A percentile compares a stretch with the other conserved stretches of the same genome.
These are phyloP conservation scores for Penicillium sp. DNA, from an alignment of 2,329 filamentous ascomycete species.

Conservation along the genomic window DNA sequence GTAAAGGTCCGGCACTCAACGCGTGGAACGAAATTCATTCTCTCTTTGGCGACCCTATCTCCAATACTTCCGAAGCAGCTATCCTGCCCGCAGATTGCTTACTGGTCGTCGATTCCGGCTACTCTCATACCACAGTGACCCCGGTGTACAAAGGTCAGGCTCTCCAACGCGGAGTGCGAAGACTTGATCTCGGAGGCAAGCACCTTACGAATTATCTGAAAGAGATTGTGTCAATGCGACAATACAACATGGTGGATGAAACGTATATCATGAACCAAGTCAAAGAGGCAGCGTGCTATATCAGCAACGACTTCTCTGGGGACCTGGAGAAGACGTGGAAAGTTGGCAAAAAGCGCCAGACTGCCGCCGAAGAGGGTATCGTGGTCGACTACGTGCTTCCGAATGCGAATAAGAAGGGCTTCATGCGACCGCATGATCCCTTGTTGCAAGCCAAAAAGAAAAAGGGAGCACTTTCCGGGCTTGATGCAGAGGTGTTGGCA, in stretches of 20 bases:
- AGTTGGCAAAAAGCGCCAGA: slow-evolving; percentile 53
- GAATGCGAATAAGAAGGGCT: slow-evolving; percentile 60
- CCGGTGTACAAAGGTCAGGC: slow-evolving; percentile 78
- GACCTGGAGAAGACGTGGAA: slow-evolving; percentile 86
- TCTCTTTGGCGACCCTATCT: slow-evolving; percentile 59
- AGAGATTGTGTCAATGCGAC: slow-evolving; percentile 79
- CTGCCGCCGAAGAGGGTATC: slow-evolving; percentile 46
- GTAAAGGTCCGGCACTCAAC: slow-evolving; percentile 66
- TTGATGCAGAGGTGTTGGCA: slow-evolving; percentile 46
- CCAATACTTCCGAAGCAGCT: slow-evolving; percentile 39
- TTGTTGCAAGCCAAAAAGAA: slow-evolving; percentile 53
- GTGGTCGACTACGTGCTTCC: slow-evolving; percentile 88
- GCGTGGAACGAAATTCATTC: slow-evolving; percentile 74
- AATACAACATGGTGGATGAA: slow-evolving; percentile 95
- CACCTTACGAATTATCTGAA: slow-evolving; percentile 90
- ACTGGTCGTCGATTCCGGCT: slow-evolving; percentile 86
- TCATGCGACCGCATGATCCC: slow-evolving; percentile 74
- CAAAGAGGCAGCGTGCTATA: slow-evolving; percentile 84
- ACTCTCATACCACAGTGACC: slow-evolving; percentile 87
- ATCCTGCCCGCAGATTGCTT: slow-evolving; percentile 68
- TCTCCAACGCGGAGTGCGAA: slow-evolving; percentile 73
- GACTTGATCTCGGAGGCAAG: slow-evolving; percentile 89
- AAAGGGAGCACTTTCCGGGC: slow-evolving; percentile 48
- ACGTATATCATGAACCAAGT: slow-evolving; percentile 92
- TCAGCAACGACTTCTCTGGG: slow-evolving; percentile 68